A percentile compares a stretch with the other conserved stretches of the same genome.
These are phyloP conservation scores for Teratosphaeria viscida DNA, from an alignment of 2,329 filamentous ascomycete species.

Conservation along the genomic window DNA sequence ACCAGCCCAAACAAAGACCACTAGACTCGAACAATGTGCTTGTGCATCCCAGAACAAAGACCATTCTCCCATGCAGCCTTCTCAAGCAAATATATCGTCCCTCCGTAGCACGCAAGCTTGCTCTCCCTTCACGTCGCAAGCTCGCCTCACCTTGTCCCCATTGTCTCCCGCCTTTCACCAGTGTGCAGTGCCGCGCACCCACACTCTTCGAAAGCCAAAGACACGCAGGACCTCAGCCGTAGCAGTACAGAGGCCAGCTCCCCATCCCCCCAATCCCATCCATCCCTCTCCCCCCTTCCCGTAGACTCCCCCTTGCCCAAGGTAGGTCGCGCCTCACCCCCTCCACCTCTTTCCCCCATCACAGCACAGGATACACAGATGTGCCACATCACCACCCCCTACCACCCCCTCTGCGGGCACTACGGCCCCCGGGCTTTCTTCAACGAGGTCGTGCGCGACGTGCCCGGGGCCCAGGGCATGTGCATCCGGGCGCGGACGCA, in stretches of 20 bases:
- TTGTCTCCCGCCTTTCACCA: background rate
- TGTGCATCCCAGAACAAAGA: background rate
- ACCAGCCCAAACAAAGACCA: background rate
- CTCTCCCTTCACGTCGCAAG: background rate
- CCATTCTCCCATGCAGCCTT: background rate
- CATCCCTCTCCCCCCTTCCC: no score
- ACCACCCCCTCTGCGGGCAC: constrained; percentile 7
- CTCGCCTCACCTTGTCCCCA: background rate
- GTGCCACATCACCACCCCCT: constrained; percentile 6
- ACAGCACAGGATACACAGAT: background rate
- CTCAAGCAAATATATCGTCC: background rate
- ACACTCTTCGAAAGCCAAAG: background rate
- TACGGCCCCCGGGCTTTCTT: constrained; percentile 6
- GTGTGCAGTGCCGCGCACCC: background rate
- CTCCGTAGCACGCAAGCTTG: background rate
- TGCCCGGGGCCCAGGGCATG: constrained; percentile 1
- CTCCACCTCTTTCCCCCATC: background rate
- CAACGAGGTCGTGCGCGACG: constrained; percentile 2
- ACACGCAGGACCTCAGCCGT: background rate
- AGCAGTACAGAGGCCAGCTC: background rate
- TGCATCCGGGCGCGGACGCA: constrained; percentile 7
- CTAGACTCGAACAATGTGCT: background rate
- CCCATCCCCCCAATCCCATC: background rate
- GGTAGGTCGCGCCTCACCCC: background rate
- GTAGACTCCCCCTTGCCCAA: background rate